These are phyloP conservation scores for Pleurotus djamor DNA, from an alignment of 768 basidiomycete genomes.

Conservation along the genomic window DNA sequence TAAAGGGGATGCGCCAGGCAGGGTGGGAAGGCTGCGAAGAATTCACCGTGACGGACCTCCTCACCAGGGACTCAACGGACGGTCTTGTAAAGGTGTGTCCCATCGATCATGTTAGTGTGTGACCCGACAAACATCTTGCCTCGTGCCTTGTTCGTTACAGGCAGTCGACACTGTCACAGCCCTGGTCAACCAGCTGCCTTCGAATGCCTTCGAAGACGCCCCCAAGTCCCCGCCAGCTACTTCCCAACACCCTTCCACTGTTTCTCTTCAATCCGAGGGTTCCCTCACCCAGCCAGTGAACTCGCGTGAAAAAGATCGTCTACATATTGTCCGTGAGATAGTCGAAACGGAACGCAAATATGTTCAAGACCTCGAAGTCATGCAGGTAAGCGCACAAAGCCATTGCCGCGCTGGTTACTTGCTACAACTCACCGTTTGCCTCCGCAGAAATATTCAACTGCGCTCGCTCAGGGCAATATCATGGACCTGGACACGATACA, in stretches of 20 bases:
- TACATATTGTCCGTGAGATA: slow-evolving; percentile 84
- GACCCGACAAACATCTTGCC: background rate
- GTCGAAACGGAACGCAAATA: slow-evolving; percentile 96
- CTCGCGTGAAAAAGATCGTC: slow-evolving; percentile 65
- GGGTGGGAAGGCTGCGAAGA: slow-evolving; percentile 77
- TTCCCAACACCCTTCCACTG: slow-evolving; percentile 56
- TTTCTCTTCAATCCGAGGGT: slow-evolving; percentile 49
- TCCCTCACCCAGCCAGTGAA: slow-evolving; percentile 38
- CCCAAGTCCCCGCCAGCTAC: slow-evolving; percentile 57
- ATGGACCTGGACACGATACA: slow-evolving; percentile 96
- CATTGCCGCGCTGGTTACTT: slow-evolving; percentile 21
- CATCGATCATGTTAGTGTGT: background rate
- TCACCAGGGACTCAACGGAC: slow-evolving; percentile 88
- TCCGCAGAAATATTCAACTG: slow-evolving; percentile 82
- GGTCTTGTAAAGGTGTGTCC: slow-evolving; percentile 87
- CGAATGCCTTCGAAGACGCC: slow-evolving; percentile 62
- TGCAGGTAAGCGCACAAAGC: slow-evolving; percentile 60
- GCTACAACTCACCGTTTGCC: slow-evolving; percentile 13
- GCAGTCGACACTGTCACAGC: slow-evolving; percentile 88
- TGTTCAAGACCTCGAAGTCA: slow-evolving; percentile 93
- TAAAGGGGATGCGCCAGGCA: slow-evolving; percentile 60
- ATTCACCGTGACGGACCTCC: slow-evolving; percentile 91
- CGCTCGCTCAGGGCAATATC: slow-evolving; percentile 76
- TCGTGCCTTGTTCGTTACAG: slow-evolving; percentile 31
- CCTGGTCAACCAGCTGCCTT: slow-evolving; percentile 75